Evolutionary conservation across 202 grass and related monocot species (phyloP).

Genomic region (Brachypodium distachyon): DNA sequence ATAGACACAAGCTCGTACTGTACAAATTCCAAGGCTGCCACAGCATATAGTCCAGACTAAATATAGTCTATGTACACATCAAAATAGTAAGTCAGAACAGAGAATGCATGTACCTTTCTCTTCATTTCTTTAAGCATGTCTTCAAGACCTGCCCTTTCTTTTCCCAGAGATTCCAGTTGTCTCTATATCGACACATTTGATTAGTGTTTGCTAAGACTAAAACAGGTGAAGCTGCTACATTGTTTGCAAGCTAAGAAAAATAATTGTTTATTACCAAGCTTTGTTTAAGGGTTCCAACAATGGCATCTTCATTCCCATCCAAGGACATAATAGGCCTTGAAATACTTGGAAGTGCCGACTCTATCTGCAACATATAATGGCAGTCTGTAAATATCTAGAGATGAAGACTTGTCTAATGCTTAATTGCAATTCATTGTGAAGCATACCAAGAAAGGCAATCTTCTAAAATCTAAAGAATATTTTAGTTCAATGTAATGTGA

Average conservation of each 20-base stretch:
- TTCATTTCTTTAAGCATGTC: slow-evolving; percentile 99
- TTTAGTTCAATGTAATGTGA: slow-evolving; percentile 14
- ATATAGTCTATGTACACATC: not conserved
- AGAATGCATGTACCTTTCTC: slow-evolving; percentile 56
- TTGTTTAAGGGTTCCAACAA: slow-evolving; percentile 94
- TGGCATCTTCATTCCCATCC: slow-evolving; percentile 94
- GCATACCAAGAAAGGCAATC: slow-evolving; percentile 17
- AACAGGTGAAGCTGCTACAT: not conserved
- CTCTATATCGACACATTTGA: slow-evolving; percentile 46
- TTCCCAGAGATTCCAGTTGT: slow-evolving; percentile 89
- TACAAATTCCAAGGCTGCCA: not conserved
- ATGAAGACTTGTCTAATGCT: slow-evolving; percentile 4
- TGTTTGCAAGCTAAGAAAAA: slow-evolving; percentile 12
- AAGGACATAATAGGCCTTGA: slow-evolving; percentile 96
- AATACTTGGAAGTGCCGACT: slow-evolving; percentile 88
- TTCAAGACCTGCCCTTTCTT: slow-evolving; percentile 92
- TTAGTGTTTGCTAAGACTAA: slow-evolving; percentile 12
- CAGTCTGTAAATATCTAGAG: slow-evolving; percentile 6
- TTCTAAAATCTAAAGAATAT: not conserved
- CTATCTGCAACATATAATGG: slow-evolving; percentile 64
- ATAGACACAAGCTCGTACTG: not conserved
- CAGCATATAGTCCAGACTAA: not conserved
- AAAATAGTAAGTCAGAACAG: slow-evolving; percentile 12
- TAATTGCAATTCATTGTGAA: not conserved
- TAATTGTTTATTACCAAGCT: slow-evolving; percentile 61